phyloP scores from a whole-genome alignment of 495 filamentous ascomycete species.

The Cercophora sp. region DNA sequence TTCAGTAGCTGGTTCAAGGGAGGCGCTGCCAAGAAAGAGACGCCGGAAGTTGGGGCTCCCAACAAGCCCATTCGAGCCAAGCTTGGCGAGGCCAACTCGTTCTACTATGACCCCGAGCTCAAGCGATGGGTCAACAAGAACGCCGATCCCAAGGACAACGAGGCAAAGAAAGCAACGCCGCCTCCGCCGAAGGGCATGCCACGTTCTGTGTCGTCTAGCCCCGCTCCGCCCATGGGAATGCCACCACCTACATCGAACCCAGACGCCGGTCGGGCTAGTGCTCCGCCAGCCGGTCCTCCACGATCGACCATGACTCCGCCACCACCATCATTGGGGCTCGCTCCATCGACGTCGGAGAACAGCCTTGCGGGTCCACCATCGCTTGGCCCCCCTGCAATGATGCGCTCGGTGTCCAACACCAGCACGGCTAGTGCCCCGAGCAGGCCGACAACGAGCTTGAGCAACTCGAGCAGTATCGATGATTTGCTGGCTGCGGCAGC shows the following conservation, averaged over 20 bases:
- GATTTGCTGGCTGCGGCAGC: constrained; percentile 71
- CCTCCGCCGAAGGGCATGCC: constrained; percentile 44
- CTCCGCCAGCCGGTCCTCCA: constrained; percentile 34
- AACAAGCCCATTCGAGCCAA: constrained; percentile 86
- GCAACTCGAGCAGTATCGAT: constrained; percentile 79
- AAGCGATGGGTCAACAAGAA: constrained; percentile 99
- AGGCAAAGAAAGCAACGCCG: constrained; percentile 43
- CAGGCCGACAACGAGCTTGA: constrained; percentile 63
- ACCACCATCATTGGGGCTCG: constrained; percentile 21
- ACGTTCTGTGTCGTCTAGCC: constrained; percentile 31
- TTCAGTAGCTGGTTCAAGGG: constrained; percentile 79
- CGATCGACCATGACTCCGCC: constrained; percentile 21
- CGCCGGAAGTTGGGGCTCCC: constrained; percentile 25
- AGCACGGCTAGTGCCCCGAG: constrained; percentile 43
- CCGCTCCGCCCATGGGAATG: constrained; percentile 23
- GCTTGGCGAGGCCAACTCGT: constrained; percentile 87
- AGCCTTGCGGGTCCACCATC: constrained; percentile 18
- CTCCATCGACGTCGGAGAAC: constrained; percentile 21
- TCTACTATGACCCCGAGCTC: constrained; percentile 89
- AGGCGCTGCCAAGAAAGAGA: constrained; percentile 57
- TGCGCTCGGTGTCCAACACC: constrained; percentile 38
- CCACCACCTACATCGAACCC: constrained; percentile 22
- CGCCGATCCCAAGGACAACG: constrained; percentile 51
- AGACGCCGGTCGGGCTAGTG: constrained; percentile 25
- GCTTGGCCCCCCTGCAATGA: constrained; percentile 42